Conservation (phyloP, 129 eudicot species). For the Pittosporum tobira region DNA sequence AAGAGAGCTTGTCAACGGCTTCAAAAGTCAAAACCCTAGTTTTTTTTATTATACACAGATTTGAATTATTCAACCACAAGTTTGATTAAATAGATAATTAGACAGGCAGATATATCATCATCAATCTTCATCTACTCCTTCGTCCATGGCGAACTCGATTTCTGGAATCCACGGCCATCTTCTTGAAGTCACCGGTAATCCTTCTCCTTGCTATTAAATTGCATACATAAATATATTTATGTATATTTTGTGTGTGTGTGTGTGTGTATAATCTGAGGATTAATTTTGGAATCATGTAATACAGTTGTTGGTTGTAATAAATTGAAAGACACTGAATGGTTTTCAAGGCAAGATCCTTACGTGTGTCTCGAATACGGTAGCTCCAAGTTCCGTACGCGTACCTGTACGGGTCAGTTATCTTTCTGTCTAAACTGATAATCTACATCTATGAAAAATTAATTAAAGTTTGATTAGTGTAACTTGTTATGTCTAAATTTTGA, state of each 20-base stretch:
- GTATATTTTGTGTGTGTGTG: slow-evolving; percentile 2
- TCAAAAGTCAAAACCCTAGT: background rate
- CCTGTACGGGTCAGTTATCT: slow-evolving; percentile 56
- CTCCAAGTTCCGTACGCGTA: slow-evolving; percentile 55
- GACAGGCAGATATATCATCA: background rate
- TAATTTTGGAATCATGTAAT: slow-evolving; percentile 4
- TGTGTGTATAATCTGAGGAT: background rate
- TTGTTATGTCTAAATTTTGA: too few species aligned
- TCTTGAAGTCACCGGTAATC: slow-evolving; percentile 83
- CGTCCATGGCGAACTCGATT: slow-evolving; percentile 35
- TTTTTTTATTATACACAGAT: background rate
- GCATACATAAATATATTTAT: background rate
- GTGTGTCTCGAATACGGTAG: slow-evolving; percentile 67
- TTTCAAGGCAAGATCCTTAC: slow-evolving; percentile 92
- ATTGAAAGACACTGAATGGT: slow-evolving; percentile 87
- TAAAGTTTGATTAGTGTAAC: too few species aligned
- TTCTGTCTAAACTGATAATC: too few species aligned
- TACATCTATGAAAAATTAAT: too few species aligned
- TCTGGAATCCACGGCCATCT: slow-evolving; percentile 68
- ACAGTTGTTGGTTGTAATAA: slow-evolving; percentile 69
- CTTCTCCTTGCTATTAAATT: background rate
- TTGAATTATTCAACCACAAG: background rate
- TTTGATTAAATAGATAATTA: background rate
- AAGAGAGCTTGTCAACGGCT: background rate
- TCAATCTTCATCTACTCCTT: background rate